A percentile compares a stretch with the other conserved stretches of the same genome.
These are phyloP conservation scores for Calocybe gambosa DNA, from an alignment of 1,284 basidiomycete species.

Conservation along the genomic window DNA sequence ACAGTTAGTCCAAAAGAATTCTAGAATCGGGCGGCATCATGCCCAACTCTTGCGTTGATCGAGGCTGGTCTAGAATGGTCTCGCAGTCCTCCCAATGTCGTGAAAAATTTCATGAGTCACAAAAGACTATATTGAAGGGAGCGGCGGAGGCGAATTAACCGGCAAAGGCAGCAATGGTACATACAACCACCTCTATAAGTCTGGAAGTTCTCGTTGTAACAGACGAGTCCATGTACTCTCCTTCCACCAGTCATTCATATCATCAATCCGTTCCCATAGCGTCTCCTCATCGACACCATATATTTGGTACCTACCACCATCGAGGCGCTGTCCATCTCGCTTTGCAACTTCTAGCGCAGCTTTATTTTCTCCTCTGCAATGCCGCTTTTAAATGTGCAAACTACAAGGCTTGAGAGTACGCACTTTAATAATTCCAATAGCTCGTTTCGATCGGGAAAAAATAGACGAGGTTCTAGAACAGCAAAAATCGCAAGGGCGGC, in stretches of 20 bases:
- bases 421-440: slow-evolving; percentile 67
- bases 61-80: not conserved
- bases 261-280: slow-evolving; percentile 71
- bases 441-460: slow-evolving; percentile 77
- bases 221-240: slow-evolving; percentile 85
- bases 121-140: no score
- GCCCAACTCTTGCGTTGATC: not conserved
- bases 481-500: slow-evolving; percentile 79
- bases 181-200: slow-evolving; percentile 42
- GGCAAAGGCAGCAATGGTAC: not conserved
- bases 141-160: not conserved
- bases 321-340: slow-evolving; percentile 53
- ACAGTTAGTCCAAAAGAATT: not conserved
- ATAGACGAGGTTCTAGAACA: slow-evolving; percentile 80
- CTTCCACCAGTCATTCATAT: slow-evolving; percentile 90
- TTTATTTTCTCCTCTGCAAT: slow-evolving; percentile 68
- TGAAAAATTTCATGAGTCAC: not conserved
- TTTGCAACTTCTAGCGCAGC: slow-evolving; percentile 78
- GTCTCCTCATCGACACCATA: slow-evolving; percentile 84
- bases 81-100: not conserved
- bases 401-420: slow-evolving; percentile 18
- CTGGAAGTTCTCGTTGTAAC: slow-evolving; percentile 82
- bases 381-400: slow-evolving; percentile 11
- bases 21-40: not conserved
- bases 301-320: slow-evolving; percentile 80